Conservation (phyloP, 495 filamentous ascomycete species). For the Trichoderma virens region DNA sequence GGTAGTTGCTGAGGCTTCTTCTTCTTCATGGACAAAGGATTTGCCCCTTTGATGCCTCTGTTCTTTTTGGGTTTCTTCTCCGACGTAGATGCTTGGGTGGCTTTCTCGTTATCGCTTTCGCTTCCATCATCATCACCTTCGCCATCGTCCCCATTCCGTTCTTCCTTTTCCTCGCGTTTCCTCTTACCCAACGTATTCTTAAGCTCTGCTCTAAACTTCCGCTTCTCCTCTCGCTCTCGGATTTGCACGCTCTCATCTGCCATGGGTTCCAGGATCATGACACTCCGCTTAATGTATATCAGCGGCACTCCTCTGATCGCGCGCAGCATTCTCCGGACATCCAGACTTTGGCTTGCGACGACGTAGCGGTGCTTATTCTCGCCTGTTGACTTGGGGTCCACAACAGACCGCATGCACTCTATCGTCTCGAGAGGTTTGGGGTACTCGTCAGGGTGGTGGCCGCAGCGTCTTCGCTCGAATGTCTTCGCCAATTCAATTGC, state of each 20-base stretch:
- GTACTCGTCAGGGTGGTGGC: conserved; percentile 70
- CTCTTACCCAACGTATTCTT: conserved; percentile 43
- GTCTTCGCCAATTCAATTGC: conserved; percentile 62
- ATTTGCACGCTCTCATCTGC: conserved; percentile 51
- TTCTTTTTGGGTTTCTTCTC: conserved; percentile 51
- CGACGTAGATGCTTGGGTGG: conserved; percentile 15
- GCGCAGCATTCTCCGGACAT: conserved; percentile 47
- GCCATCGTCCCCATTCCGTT: conserved; percentile 17
- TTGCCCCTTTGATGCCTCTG: conserved; percentile 72
- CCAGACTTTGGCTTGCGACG: conserved; percentile 66
- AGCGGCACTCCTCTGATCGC: conserved; percentile 60
- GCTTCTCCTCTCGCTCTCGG: conserved; percentile 59
- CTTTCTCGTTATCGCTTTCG: conserved; percentile 14
- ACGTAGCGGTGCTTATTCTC: conserved; percentile 89
- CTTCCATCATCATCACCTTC: conserved; percentile 14
- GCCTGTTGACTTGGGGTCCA: conserved; percentile 60
- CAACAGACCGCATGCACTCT: conserved; percentile 70
- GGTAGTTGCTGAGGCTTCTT: conserved; percentile 40
- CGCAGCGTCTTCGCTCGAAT: conserved; percentile 81
- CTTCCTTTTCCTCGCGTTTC: conserved; percentile 46
- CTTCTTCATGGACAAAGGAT: conserved; percentile 88
- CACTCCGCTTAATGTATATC: conserved; percentile 74
- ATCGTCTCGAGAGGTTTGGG: conserved; percentile 60
- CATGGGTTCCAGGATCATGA: conserved; percentile 91
- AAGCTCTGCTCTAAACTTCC: conserved; percentile 68